A percentile compares a stretch with the other conserved stretches of the same genome.
Evolutionary conservation across 2,329 filamentous ascomycete genomes (phyloP).

Genomic region (Coniochaeta hoffmannii): DNA sequence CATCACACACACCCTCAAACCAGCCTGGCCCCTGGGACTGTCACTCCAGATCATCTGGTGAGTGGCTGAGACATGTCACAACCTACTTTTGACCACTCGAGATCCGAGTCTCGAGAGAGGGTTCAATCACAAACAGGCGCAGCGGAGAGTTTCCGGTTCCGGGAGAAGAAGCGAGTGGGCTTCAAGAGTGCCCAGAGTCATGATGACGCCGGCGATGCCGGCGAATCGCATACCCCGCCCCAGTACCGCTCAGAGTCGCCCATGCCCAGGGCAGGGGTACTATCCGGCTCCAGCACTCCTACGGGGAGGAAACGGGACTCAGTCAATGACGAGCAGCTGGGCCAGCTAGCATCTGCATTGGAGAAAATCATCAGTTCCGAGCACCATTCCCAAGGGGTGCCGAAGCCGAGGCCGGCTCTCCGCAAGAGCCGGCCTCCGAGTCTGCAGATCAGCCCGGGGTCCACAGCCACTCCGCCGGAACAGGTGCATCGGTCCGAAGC

Average conservation of each 20-base stretch:
- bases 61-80: neutral
- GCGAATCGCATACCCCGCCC: neutral
- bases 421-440: neutral
- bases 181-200: neutral
- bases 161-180: conserved; percentile 2
- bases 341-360: neutral
- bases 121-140: neutral
- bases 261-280: neutral
- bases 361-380: neutral
- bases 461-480: neutral
- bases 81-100: neutral
- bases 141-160: neutral
- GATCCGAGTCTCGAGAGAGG: neutral
- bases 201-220: neutral
- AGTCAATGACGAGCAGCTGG: neutral
- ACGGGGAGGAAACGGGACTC: neutral
- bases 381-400: neutral
- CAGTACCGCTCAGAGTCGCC: neutral
- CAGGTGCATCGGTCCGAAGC: conserved; percentile 19
- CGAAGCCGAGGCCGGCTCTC: neutral
- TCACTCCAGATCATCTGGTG: no score
- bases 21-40: neutral
- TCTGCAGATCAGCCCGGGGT: neutral
- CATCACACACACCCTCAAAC: neutral
- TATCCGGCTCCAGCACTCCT: neutral